Conservation (phyloP, 2,329 filamentous ascomycete genomes). For the Immersiporthe knoxdaviesiana region DNA sequence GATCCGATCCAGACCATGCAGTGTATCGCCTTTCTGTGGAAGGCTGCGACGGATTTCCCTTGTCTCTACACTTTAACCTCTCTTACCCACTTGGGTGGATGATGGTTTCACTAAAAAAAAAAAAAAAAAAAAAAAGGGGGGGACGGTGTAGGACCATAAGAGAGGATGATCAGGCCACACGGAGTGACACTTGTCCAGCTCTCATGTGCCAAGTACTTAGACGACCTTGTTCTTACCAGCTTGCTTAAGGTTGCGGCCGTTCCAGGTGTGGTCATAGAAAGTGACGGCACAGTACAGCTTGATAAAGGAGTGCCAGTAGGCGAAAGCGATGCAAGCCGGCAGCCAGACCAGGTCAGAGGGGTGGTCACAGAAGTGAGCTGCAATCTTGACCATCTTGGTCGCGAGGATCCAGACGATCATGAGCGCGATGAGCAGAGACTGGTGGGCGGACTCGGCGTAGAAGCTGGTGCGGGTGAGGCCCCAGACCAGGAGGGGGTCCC, state of each 20-base stretch:
- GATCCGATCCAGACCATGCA: neutral
- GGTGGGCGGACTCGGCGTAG: conserved; percentile 22
- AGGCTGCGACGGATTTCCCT: neutral
- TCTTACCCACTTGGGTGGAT: neutral
- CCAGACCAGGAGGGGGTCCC: conserved; percentile 50
- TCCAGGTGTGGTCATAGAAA: conserved; percentile 50
- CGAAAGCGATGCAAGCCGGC: conserved; percentile 55
- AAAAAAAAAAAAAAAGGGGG: too few relatives aligned
- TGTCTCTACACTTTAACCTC: neutral
- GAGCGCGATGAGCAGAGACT: neutral
- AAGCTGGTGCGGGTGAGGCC: conserved; percentile 32
- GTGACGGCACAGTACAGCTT: conserved; percentile 61
- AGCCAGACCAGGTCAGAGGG: conserved; percentile 57
- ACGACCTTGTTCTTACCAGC: neutral
- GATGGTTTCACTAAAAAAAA: too few relatives aligned
- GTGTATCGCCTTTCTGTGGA: neutral
- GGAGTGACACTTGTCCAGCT: neutral
- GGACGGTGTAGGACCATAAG: neutral
- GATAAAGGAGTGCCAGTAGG: conserved; percentile 60
- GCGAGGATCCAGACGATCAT: conserved; percentile 51
- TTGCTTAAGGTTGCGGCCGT: conserved; percentile 41
- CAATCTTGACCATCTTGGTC: conserved; percentile 62
- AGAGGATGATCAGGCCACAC: neutral
- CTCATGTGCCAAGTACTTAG: neutral
- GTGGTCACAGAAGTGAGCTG: conserved; percentile 54